Base-by-base conservation (phyloP, 768 basidiomycete species). In the Clathrus columnatus region DNA sequence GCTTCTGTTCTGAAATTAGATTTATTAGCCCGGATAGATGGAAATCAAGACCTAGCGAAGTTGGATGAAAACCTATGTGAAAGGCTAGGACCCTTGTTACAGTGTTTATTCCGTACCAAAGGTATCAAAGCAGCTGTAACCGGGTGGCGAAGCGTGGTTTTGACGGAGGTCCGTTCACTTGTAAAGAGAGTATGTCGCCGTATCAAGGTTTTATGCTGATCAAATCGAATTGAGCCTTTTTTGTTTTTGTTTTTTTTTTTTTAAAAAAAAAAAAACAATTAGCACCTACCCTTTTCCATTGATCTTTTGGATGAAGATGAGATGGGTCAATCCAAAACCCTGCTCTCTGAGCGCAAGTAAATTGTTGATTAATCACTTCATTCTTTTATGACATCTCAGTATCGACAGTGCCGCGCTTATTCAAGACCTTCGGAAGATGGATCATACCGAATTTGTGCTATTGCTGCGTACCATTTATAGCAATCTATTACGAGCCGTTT, bases 81-180 rank as follows among this genome's bases (percentile, higher is more conserved):
- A 59, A 73, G 82, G 27, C 62, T 92, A 36, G 76, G 77, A 24
- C 91, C 91, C 2, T 63, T 94, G 45, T 65, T 96, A 24, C 76
- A 83, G 28, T 90, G 89, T n/a, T 75, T 98, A 48, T 69, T 83
- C 21, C 75, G 87, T 57, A 87, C 88, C 0, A 79, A 75, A 43
- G 86, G 84, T 2, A 65, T 91, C 42, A 80, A 81, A 50, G 85
- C 87, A 58, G 84, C 81, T 1, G 72, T 81, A 26, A 60, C 78
- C 10, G 78, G 80, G 16, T 92, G 89, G 86, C 72, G 85, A 59
- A 81, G 85, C 36, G 76, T 81, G 4, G 84, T 82, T 17, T 68
- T 88, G 57, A 69, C 67, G 14, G 84, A 87, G 58, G 71, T 91
- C 27, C 75, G 73, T 56, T 72, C 70, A 1, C 70, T 81, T 24